Evolutionary conservation across 2,329 filamentous ascomycete genomes (phyloP).

Genomic region (Elsinoe necatrix): DNA sequence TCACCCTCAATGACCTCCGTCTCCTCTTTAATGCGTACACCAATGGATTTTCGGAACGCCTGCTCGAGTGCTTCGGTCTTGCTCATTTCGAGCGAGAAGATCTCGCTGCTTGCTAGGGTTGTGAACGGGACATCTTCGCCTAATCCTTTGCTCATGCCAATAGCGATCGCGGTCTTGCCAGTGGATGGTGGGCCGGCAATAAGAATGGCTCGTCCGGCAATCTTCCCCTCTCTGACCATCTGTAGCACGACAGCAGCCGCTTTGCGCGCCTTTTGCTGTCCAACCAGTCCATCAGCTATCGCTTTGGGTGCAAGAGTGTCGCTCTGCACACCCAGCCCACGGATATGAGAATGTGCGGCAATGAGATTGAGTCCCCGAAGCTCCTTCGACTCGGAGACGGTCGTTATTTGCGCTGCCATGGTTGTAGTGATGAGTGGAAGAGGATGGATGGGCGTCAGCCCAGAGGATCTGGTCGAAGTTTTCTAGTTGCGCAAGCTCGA

Average conservation of each 20-base stretch:
- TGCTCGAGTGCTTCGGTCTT: conserved; percentile 98
- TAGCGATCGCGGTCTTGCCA: conserved; percentile 95
- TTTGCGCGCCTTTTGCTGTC: conserved; percentile 92
- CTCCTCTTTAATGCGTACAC: conserved; percentile 96
- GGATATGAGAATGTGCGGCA: conserved; percentile 95
- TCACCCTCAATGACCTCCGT: conserved; percentile 99
- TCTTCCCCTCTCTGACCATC: conserved; percentile 99
- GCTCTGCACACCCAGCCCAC: conserved; percentile 84
- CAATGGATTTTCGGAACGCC: conserved; percentile 97
- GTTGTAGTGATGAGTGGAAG: not conserved
- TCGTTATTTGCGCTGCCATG: conserved; percentile 48
- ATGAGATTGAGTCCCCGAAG: conserved; percentile 94
- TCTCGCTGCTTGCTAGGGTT: conserved; percentile 88
- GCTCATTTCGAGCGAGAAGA: conserved; percentile 98
- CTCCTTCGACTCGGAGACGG: conserved; percentile 91
- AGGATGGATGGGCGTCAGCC: not conserved
- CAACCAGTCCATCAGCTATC: conserved; percentile 85
- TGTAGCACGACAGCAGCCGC: conserved; percentile 92
- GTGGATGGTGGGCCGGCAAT: conserved; percentile 95
- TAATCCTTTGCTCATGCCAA: conserved; percentile 96
- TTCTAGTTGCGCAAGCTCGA: not conserved
- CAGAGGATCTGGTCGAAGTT: not conserved
- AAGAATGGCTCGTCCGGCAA: conserved; percentile 86
- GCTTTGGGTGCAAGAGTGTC: conserved; percentile 81
- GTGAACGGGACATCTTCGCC: conserved; percentile 94